Evolutionary conservation across 2,329 filamentous ascomycete genomes (phyloP).

Genomic region (Fusarium sp.): DNA sequence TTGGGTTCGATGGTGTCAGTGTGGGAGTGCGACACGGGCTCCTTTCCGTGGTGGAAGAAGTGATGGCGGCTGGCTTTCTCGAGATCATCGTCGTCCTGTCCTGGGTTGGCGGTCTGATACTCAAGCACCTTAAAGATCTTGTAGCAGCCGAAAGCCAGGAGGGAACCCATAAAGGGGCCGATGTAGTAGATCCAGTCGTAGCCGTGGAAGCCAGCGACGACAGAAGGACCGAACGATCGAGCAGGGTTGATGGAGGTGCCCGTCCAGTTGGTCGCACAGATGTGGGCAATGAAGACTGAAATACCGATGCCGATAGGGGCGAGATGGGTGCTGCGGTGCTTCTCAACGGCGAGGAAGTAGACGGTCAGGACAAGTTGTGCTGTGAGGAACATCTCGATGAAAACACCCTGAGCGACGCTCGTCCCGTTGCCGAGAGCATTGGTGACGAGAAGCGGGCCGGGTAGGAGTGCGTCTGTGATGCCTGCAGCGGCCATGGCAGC

Average conservation of each 20-base stretch:
- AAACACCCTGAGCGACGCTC: slow-evolving; percentile 68
- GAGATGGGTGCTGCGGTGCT: slow-evolving; percentile 77
- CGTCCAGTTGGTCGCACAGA: slow-evolving; percentile 60
- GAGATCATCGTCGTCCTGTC: slow-evolving; percentile 57
- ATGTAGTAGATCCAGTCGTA: slow-evolving; percentile 69
- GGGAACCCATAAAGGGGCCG: slow-evolving; percentile 62
- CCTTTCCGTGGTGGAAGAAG: slow-evolving; percentile 12
- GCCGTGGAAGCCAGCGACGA: slow-evolving; percentile 56
- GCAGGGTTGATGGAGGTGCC: slow-evolving; percentile 64
- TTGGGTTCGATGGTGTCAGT: slow-evolving; percentile 36
- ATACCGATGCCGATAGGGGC: slow-evolving; percentile 80
- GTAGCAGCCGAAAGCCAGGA: slow-evolving; percentile 64
- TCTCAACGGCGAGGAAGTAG: slow-evolving; percentile 78
- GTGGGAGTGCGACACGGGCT: slow-evolving; percentile 22
- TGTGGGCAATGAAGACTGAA: slow-evolving; percentile 71
- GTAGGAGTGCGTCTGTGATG: slow-evolving; percentile 68
- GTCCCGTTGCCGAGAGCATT: slow-evolving; percentile 67
- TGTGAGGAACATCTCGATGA: slow-evolving; percentile 76
- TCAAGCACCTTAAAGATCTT: slow-evolving; percentile 63
- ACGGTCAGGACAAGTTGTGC: slow-evolving; percentile 72
- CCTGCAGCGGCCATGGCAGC: slow-evolving; percentile 70
- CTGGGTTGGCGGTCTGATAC: slow-evolving; percentile 63
- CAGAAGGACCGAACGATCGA: slow-evolving; percentile 62
- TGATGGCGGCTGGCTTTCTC: slow-evolving; percentile 36
- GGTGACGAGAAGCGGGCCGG: slow-evolving; percentile 65